Evolutionary conservation across 2,329 filamentous ascomycete species (phyloP), one percentile per base, ranked within the genome.

Genomic region (Hypocreales sp.): DNA sequence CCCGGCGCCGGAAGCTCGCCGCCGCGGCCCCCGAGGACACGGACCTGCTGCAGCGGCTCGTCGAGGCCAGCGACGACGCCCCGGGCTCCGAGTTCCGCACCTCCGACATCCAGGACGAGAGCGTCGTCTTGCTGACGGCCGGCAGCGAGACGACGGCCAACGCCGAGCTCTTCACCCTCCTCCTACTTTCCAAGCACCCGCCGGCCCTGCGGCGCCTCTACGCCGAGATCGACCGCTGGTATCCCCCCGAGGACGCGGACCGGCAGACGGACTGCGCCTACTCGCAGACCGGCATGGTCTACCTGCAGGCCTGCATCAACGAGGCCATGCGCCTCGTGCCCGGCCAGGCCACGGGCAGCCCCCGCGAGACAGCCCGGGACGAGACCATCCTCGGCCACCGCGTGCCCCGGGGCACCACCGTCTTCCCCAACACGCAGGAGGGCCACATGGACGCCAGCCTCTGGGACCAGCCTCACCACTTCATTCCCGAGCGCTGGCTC

Each of bases 81-180:
- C 18, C 19, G 11, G 28, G 11, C 12, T n/a, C n/a, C n/a, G n/a
- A 29, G 5, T 29, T 29, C 15, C 23, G 24, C n/a, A 25, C 28
- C 3, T 25, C 28, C 3, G 28, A 29, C 19, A 23, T 29, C 5
- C 28, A 29, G 18, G 28, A 29, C 11, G 28, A 29, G 23, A 29
- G 18, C 28, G 28, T 29, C 11, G 28, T 29, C 7, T 18, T 29
- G 18, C 20, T 29, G n/a, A 27, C 26, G 12, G 26, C 26, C 15
- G 26, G 26, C n/a, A 27, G 26, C 26, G 26, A 27, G 21, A 27
- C 26, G 12, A 27, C 26, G 15, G 26, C 26, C 15, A 27, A 27
- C 21, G 26, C 26, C 13, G 26, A 27, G 26, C 26, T 27, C 11
- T 27, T 27, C 15, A 27, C 26, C 16, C 26, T 27, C 1, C 15